Percentiles rank a stretch among this genome's conserved stretches.
Conservation (phyloP, 2,329 filamentous ascomycete species). For the Escovopsis sp. region DNA sequence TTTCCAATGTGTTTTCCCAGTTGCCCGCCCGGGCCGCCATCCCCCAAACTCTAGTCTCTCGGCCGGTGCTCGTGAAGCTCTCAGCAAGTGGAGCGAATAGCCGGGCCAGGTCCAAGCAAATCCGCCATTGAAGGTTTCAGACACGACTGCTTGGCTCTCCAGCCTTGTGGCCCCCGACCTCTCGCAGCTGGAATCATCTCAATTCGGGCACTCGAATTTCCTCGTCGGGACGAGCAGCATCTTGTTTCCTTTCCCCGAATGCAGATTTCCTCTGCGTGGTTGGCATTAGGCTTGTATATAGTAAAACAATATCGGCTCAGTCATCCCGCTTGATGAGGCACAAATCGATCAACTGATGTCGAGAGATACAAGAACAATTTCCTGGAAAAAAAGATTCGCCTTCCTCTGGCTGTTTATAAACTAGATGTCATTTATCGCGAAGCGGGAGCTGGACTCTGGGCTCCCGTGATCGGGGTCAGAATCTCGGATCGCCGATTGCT, state of each 20-base stretch:
- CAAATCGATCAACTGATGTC: conserved; percentile 6
- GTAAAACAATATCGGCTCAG: conserved; percentile 10
- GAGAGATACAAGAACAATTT: conserved; percentile 16
- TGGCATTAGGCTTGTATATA: conserved; percentile 5
- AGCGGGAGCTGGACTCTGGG: conserved; percentile 1
- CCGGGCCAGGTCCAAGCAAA: no score
- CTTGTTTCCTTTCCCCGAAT: conserved; percentile 2
- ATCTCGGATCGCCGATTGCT: conserved; percentile 38
- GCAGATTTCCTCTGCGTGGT: conserved; percentile 3
- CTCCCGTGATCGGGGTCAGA: conserved; percentile 8
- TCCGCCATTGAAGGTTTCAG: no score
- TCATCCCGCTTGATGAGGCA: conserved; percentile 8
- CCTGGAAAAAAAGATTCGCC: conserved; percentile 9
- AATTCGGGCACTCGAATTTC: background rate
- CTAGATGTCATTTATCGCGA: conserved; percentile 6
- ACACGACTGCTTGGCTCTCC: no score
- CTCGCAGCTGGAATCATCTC: conserved; percentile 2
- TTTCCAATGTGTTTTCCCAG: background rate
- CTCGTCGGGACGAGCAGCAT: background rate
- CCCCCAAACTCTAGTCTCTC: background rate
- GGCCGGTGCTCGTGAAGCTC: no score
- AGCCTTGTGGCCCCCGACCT: conserved; percentile 1
- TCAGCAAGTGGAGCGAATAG: no score
- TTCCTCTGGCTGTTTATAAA: background rate
- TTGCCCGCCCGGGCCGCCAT: background rate